These are phyloP conservation scores for Hymenoscyphus scutula DNA, from an alignment of 2,329 filamentous ascomycete species.

Conservation along the genomic window DNA sequence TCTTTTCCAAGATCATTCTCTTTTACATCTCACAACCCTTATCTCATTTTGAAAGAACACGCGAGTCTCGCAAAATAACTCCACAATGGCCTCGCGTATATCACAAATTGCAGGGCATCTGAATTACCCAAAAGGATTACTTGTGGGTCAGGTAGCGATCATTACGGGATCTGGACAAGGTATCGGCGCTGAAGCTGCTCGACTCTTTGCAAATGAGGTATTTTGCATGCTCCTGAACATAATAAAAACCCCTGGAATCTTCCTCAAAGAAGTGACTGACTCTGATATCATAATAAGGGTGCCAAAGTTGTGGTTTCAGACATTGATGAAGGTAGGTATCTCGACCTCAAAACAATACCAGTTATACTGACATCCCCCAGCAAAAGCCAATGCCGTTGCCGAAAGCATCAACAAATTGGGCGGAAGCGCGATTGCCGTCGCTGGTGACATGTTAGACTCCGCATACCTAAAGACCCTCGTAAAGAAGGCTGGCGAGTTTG, in stretches of 20 bases:
- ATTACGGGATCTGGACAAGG: slow-evolving; percentile 85
- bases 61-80: neutral
- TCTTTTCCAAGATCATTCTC: neutral
- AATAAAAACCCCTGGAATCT: too few species aligned
- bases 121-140: slow-evolving; percentile 77
- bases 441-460: slow-evolving; percentile 73
- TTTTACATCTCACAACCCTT: neutral
- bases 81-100: slow-evolving; percentile 48
- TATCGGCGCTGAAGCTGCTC: slow-evolving; percentile 81
- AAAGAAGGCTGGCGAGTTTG: slow-evolving; percentile 73
- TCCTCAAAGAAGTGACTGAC: too few species aligned
- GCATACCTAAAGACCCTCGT: slow-evolving; percentile 72
- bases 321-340: slow-evolving; percentile 65
- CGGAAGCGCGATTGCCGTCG: slow-evolving; percentile 69
- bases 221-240: too few species aligned
- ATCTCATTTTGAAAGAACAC: neutral
- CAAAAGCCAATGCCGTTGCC: slow-evolving; percentile 67
- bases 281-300: slow-evolving; percentile 42
- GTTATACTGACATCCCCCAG: slow-evolving; percentile 42
- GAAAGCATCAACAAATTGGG: slow-evolving; percentile 62
- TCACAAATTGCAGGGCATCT: slow-evolving; percentile 74
- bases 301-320: slow-evolving; percentile 82
- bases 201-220: slow-evolving; percentile 75
- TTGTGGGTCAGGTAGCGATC: slow-evolving; percentile 79
- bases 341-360: neutral